Evolutionary conservation across 108 stramenopile genomes (phyloP), one percentile per base, ranked within the genome.

Genomic region (Parietichytrium sp.): DNA sequence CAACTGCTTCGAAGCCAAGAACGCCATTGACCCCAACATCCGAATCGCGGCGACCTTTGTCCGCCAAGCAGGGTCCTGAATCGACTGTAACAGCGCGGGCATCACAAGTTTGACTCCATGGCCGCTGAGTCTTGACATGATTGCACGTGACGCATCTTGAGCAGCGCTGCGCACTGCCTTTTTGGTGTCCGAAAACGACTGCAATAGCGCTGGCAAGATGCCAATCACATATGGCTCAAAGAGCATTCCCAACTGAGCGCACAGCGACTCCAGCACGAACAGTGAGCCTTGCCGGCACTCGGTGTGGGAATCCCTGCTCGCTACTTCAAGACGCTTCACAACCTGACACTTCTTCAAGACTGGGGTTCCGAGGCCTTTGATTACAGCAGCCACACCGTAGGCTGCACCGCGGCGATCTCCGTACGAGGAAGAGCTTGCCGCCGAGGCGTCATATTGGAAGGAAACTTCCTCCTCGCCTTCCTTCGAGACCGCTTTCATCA

Each of bases 171-270:
- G 91, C 4, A 98, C 98, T 54, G 93, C 85, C 79, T 97, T 95
- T 55, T 89, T 93, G 52, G 90, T 87, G 55, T 99, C 97, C 49
- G 92, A 89, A 88, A 97, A 99, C 52, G 91, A 92, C 82, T 92
- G 92, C 47, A 99, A 89, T 48, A 99, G 90, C n/a, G 94, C 87
- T 33, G 97, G 96, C 1, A 99, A 89, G 7, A 99, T 86, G 10
- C 94, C 94, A 47, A 98, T 97, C 38, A 98, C 95, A 81, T 98
- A 99, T 0, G 99, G 99, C 83, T 99, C 99, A 82, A 98, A 99
- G 6, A 99, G 92, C 42, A 98, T 87, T 26, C 94, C 96, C 27
- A 99, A 88, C 3, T 94, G 83, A 16, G 81, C 85, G 82, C 95
- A 95, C 47, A 98, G 87, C 12, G 93, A 88, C 83, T 98, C 97